These are phyloP conservation scores for Anisodus tanguticus DNA, from an alignment of 257 asterid genomes.

Conservation along the genomic window DNA sequence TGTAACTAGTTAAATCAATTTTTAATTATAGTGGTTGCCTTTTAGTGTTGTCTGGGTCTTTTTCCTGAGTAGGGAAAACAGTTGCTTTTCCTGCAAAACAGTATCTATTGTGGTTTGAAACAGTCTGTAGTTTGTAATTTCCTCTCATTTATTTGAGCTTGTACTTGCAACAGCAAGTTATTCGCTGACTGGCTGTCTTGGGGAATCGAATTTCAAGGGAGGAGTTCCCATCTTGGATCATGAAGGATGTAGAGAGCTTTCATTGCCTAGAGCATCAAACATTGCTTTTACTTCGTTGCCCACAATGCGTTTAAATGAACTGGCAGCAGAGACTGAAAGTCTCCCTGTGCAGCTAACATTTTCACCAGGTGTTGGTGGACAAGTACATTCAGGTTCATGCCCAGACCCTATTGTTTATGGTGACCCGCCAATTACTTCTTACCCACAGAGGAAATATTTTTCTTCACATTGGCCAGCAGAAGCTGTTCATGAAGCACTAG, in stretches of 20 bases:
- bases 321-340: constrained; percentile 27
- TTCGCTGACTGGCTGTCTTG: constrained; percentile 29
- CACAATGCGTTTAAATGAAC: constrained; percentile 29
- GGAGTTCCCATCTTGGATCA: constrained; percentile 23
- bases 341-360: constrained; percentile 37
- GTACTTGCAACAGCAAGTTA: constrained; percentile 33
- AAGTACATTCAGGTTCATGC: constrained; percentile 33
- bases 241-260: constrained; percentile 29
- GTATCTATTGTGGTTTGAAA: background rate
- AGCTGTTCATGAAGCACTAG: constrained; percentile 40
- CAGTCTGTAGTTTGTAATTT: background rate
- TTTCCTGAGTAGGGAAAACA: background rate
- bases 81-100: background rate
- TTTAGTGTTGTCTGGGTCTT: background rate
- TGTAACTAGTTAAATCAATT: background rate
- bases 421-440: constrained; percentile 26
- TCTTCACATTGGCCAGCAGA: constrained; percentile 43
- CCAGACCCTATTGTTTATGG: constrained; percentile 30
- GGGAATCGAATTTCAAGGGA: constrained; percentile 29
- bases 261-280: constrained; percentile 26
- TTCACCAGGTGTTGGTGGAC: constrained; percentile 30
- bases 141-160: constrained; percentile 27
- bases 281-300: constrained; percentile 36
- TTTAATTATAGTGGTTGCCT: background rate
- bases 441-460: constrained; percentile 37